A percentile compares a stretch with the other conserved stretches of the same genome.
Evolutionary conservation across 495 filamentous ascomycete species (phyloP).

Genomic region (Podospora pseudocomata): DNA sequence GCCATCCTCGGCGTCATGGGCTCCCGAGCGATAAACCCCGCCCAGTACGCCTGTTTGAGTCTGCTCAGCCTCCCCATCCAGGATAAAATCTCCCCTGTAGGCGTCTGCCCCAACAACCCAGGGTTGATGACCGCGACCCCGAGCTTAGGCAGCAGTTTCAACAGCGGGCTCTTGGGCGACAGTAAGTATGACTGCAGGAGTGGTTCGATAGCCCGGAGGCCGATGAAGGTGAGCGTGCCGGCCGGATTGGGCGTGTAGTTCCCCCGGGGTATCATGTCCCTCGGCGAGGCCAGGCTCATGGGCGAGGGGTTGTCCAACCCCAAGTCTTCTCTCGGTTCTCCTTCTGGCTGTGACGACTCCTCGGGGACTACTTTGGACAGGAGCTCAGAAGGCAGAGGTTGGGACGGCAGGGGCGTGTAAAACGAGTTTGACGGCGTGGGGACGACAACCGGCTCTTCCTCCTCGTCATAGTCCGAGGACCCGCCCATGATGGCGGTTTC

Average conservation of each 20-base stretch:
- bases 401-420: background rate
- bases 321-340: background rate
- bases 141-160: conserved; percentile 22
- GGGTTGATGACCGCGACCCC: conserved; percentile 16
- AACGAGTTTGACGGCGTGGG: background rate
- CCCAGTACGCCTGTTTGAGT: conserved; percentile 52
- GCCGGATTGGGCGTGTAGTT: conserved; percentile 41
- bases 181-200: conserved; percentile 55
- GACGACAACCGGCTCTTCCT: background rate
- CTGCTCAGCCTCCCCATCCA: conserved; percentile 47
- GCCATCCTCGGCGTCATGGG: conserved; percentile 41
- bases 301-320: too few relatives aligned
- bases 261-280: conserved; percentile 35
- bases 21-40: conserved; percentile 38
- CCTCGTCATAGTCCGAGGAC: background rate
- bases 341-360: too few relatives aligned
- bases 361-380: background rate
- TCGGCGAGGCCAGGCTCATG: background rate
- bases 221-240: conserved; percentile 54
- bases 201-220: conserved; percentile 54
- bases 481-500: background rate
- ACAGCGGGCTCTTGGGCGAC: conserved; percentile 21
- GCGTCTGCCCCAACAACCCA: conserved; percentile 15
- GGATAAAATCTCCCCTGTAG: conserved; percentile 35
- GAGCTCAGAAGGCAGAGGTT: background rate